phyloP scores from a whole-genome alignment of 495 filamentous ascomycete genomes.

The Hypoxylon subgilvum region DNA sequence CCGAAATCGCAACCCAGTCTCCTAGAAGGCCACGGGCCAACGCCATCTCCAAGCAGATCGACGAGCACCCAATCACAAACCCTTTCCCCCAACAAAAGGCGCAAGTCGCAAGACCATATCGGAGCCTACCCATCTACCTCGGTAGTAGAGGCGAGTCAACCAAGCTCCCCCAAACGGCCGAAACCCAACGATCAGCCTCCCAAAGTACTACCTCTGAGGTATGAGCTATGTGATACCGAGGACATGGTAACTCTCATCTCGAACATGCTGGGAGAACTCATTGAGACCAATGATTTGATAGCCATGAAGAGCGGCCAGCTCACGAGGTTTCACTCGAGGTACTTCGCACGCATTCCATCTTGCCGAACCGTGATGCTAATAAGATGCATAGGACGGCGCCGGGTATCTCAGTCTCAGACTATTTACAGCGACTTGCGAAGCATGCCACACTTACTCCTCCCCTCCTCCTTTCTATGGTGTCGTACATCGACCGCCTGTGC shows the following conservation, averaged over 20 bases:
- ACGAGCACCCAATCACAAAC: conserved; percentile 37
- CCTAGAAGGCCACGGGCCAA: conserved; percentile 14
- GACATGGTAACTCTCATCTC: conserved; percentile 89
- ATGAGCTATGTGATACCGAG: conserved; percentile 77
- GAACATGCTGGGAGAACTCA: conserved; percentile 93
- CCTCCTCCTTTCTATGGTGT: conserved; percentile 98
- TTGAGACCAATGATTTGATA: conserved; percentile 88
- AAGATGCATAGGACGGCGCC: conserved; percentile 72
- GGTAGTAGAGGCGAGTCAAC: conserved; percentile 42
- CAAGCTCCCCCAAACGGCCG: conserved; percentile 52
- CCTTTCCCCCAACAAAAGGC: conserved; percentile 53
- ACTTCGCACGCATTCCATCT: conserved; percentile 24
- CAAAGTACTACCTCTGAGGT: conserved; percentile 76
- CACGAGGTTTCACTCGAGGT: conserved; percentile 95
- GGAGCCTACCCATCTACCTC: conserved; percentile 57
- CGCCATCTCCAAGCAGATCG: conserved; percentile 48
- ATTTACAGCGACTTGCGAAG: conserved; percentile 87
- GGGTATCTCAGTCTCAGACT: conserved; percentile 90
- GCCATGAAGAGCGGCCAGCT: conserved; percentile 82
- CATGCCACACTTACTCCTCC: conserved; percentile 93
- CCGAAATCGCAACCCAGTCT: conserved; percentile 46
- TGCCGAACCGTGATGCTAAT: conserved; percentile 31
- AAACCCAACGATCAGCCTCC: conserved; percentile 49
- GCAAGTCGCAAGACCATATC: conserved; percentile 58
- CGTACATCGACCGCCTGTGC: conserved; percentile 96